These are phyloP conservation scores for Terana coerulea DNA, from an alignment of 768 basidiomycete genomes.

Conservation along the genomic window DNA sequence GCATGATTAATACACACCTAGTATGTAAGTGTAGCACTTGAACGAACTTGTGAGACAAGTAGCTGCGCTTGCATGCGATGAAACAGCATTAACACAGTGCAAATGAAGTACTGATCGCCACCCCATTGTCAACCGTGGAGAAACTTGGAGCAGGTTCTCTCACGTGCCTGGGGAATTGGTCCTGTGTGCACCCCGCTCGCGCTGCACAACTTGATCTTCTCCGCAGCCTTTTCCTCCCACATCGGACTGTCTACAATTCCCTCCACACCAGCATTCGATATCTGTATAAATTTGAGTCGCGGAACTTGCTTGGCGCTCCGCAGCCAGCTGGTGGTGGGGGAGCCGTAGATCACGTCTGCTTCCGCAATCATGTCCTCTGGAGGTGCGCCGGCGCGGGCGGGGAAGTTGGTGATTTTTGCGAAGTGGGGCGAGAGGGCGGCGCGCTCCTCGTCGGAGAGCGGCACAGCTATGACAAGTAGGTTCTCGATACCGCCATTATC, in stretches of 20 bases:
- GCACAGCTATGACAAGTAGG: too few species aligned
- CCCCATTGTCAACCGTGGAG: too few species aligned
- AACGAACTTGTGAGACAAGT: slow-evolving; percentile 10
- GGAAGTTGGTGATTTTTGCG: slow-evolving; percentile 1
- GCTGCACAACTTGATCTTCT: slow-evolving; percentile 5
- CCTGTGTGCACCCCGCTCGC: slow-evolving; percentile 12
- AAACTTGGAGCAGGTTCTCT: background rate
- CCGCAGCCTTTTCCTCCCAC: slow-evolving; percentile 4
- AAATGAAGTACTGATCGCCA: slow-evolving; percentile 9
- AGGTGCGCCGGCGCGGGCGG: background rate
- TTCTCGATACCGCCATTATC: too few species aligned
- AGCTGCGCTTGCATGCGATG: slow-evolving; percentile 13
- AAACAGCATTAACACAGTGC: slow-evolving; percentile 10
- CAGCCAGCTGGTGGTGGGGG: background rate
- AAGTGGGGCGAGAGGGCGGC: slow-evolving; percentile 6
- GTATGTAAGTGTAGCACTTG: too few species aligned
- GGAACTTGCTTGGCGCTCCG: background rate
- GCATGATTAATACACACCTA: too few species aligned
- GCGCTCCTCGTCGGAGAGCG: too few species aligned
- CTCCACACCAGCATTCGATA: slow-evolving; percentile 11
- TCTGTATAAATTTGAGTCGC: slow-evolving; percentile 12
- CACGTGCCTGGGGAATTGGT: slow-evolving; percentile 9
- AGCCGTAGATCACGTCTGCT: slow-evolving; percentile 9
- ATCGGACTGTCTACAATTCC: background rate
- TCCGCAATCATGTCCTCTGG: background rate